phyloP scores from a whole-genome alignment of 768 basidiomycete genomes.

The Mrakia hoshinonis region DNA sequence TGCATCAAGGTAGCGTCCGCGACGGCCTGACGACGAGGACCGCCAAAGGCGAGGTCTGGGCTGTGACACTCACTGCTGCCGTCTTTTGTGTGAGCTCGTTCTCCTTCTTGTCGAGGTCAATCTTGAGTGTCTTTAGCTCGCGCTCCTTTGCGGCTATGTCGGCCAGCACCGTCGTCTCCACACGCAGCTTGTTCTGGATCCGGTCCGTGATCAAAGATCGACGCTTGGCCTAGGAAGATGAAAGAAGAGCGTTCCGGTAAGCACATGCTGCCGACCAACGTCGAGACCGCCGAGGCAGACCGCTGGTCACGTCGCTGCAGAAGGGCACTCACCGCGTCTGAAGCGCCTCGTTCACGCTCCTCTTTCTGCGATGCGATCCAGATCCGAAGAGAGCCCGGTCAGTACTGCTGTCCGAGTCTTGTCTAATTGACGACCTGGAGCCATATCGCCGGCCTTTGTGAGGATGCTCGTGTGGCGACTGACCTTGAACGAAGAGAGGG shows the following conservation, averaged over 20 bases:
- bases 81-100: conserved; percentile 9
- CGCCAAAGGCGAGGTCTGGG: too few relatives aligned
- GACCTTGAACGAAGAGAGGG: conserved; percentile 26
- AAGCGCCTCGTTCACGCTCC: conserved; percentile 24
- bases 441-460: too few relatives aligned
- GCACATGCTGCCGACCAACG: background rate
- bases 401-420: background rate
- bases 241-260: background rate
- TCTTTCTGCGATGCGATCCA: conserved; percentile 15
- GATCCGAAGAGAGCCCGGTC: background rate
- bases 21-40: too few relatives aligned
- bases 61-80: background rate
- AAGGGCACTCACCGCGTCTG: conserved; percentile 17
- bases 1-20: too few relatives aligned
- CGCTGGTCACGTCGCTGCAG: background rate
- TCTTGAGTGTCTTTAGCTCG: background rate
- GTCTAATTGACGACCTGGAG: background rate
- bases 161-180: conserved; percentile 12
- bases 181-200: conserved; percentile 27
- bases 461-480: too few relatives aligned
- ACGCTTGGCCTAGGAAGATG: conserved; percentile 16
- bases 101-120: conserved; percentile 16
- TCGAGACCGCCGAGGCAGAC: background rate
- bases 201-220: conserved; percentile 15
- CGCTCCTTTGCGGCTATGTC: conserved; percentile 24